Evolutionary conservation across 2,329 filamentous ascomycete species (phyloP), one percentile per base, ranked within the genome.

Genomic region (Monosporascus sp.): DNA sequence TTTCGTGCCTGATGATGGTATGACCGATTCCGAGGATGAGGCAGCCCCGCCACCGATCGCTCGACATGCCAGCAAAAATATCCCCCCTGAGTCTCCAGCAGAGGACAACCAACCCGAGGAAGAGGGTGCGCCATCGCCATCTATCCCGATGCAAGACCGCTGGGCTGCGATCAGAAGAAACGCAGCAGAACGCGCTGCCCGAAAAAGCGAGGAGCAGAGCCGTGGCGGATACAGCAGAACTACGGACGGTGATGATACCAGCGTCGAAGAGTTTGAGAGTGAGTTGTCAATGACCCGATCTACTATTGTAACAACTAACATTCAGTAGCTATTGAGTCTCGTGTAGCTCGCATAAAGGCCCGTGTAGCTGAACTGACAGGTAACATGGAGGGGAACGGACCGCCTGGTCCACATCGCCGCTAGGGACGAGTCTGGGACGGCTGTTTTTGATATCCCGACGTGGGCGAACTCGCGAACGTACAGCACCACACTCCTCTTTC

Each of bases 111-210:
- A 65, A 52, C 48, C 65, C 54, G 60, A 67, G n/a, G 61, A 68
- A 46, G 59, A 63, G 37, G 63, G 65, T 31, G 58, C 68, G 27
- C 65, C 69, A 25, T 63, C 66, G 3, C 64, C 66, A 22, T 51
- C 60, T 1, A 58, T 68, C 7, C 75, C 76, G 4, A 73, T 75
- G 35, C 79, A 88, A 58, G 92, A 97, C 67, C 85, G 93, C 51
- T 99, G 94, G 94, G 93, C 93, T 1, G 90, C 96, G 71, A 97
- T 97, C 60, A 84, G 92, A 60, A 93, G 92, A 78, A 97, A 97
- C 64, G 94, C 94, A 11, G 91, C 91, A 3, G 88, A 94, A 56
- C 82, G 91, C 55, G 89, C 88, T 37, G 77, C 82, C 6, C 79
- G 84, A 56, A 76, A 82, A 44, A 84, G 81, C 51, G 87, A 90